Base-by-base conservation (phyloP, 768 basidiomycete genomes). In the Boletus vermiculosoides region DNA sequence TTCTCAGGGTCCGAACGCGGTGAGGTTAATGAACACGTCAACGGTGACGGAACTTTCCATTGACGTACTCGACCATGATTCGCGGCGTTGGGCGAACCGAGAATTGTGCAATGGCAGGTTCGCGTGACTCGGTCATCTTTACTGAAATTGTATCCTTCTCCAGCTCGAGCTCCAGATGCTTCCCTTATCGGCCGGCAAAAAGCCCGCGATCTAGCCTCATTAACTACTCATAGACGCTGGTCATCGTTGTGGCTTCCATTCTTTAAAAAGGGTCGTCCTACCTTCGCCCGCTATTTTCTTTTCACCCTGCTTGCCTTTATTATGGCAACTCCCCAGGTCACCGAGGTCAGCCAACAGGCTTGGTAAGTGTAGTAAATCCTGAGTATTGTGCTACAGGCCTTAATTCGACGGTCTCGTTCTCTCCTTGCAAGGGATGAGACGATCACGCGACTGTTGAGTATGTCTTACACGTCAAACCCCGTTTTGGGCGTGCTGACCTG, bases 381-480 rank as follows among this genome's bases (percentile, higher is more conserved):
- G 45, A 61, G 58, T 36, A 12, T 56, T 30, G 42, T 44, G 37
- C 42, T 50, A 55, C 39, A 63, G 54, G 52, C 56, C 52, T 63
- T 68, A 49, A 63, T 60, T 50, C 62, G 48, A 50, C 59, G 48
- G 28, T 52, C 57, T 42, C 62, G 55, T 59, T 63, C 62, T 62
- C 62, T 56, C n/a, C 53, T 59, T 41, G 44, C 50, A 65, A 87
- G 87, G 87, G 86, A 88, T 66, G 86, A 87, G 48, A 80, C 84
- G 55, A 75, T 90, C 58, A 77, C 77, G 51, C 79, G 81, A 63
- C 75, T 90, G 63, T 69, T 85, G 69, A 81, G 87, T 88, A 70
- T 52, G 72, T 57, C 64, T 51, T 52, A 30, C 54, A 37, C 57
- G 33, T 51, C 54, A 41, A 41, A 37, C 12, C 23, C 42, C 55